Evolutionary conservation across 805 yeast species (phyloP), one percentile per base, ranked within the genome.

Genomic region (Kodamaea sagamina): DNA sequence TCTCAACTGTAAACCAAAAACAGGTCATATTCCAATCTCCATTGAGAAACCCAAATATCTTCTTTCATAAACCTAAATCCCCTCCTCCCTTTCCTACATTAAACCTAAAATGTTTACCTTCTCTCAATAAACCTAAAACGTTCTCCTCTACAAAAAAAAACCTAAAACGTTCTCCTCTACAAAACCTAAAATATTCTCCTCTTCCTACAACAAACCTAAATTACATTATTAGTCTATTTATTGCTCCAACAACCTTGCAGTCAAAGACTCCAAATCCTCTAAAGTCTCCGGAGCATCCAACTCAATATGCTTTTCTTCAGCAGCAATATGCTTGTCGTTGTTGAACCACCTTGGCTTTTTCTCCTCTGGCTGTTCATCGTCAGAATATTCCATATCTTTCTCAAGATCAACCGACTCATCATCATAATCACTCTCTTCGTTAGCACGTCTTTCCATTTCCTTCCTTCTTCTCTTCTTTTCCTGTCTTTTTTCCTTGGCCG

Each of bases 181-280:
- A n/a, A n/a, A n/a, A n/a, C n/a, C n/a, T n/a, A n/a, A n/a, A n/a
- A n/a, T n/a, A n/a, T n/a, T n/a, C n/a, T n/a, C n/a, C n/a, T n/a
- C n/a, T n/a, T n/a, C n/a, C n/a, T n/a, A n/a, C n/a, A n/a, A n/a
- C n/a, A n/a, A n/a, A n/a, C n/a, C n/a, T n/a, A n/a, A n/a, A n/a
- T n/a, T n/a, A n/a, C n/a, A n/a, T n/a, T n/a, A n/a, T n/a, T 4
- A 13, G 19, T 13, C 19, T 13, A 8, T 10, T 27, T 12, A 29
- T 19, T 28, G 34, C 34, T 48, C 56, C 28, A 77, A 59, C 57
- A 78, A 72, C 51, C 69, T 68, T 35, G 72, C 76, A 2, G 96
- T 83, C 68, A 88, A 77, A 39, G 95, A 89, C 72, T 93, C 99
- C 64, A 93, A 76, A 59, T 93, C 99, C 63, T 89, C 97, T 61